Base-by-base conservation (phyloP, 768 basidiomycete genomes). In the Pluteus cervinus region DNA sequence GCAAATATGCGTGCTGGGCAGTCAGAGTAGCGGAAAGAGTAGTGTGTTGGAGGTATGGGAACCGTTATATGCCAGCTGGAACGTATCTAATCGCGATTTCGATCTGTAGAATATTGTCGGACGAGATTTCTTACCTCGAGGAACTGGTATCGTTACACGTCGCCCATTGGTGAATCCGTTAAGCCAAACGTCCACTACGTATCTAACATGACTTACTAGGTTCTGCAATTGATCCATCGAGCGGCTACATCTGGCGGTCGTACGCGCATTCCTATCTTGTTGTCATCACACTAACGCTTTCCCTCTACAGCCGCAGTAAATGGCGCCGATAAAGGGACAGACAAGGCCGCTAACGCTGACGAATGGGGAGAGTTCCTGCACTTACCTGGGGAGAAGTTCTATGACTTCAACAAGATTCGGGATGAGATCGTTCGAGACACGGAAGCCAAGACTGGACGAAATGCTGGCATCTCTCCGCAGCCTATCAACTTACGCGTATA, bases 321-420 rank as follows among this genome's bases (percentile, higher is more conserved):
- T 44, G 73, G 69, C 17, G 58, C 63, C 34, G 73, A 73, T 35
- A 66, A 71, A 48, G 67, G 68, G 8, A 56, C 62, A 21, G 86
- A 87, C 64, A 80, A 83, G 44, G 68, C 76, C 20, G 88, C 85
- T 61, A 98, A 98, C 57, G 69, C 80, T 39, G 81, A 96, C 50
- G 96, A 98, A 61, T 99, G 96, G 96, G 96, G 94, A 50, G 96
- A 99, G 63, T 99, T 99, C 73, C 70, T 97, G 21, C 91, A 92
- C 52, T 75, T 97, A 25, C 96, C 94, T 0, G 86, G 87, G 42
- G 87, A 98, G 68, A 99, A 98, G 65, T 93, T 98, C 64, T 89
- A 83, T 59, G 94, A 99, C 67, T 99, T 99, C 66, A 73, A 80
- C 62, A 93, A 96, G 72, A 96, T 98, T 56, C 73, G 94, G 41